Percentiles rank a stretch among this genome's conserved stretches.
phyloP scores from a whole-genome alignment of 1,139 yeast genomes.

The Arxiozyma bovina region DNA sequence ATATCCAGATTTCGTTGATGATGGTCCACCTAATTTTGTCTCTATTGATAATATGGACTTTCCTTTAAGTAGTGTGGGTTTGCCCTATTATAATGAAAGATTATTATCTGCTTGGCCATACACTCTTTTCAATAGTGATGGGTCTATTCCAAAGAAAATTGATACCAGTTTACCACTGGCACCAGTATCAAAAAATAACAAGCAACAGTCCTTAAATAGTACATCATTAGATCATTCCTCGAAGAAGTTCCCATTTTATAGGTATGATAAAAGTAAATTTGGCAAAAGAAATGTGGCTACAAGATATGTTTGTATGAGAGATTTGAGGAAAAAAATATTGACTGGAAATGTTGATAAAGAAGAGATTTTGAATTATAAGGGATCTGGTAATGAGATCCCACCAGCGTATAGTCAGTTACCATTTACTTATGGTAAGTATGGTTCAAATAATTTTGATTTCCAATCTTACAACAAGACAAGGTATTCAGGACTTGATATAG shows the following conservation, averaged over 20 bases:
- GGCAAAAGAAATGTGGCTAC: conserved; percentile 45
- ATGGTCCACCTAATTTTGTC: conserved; percentile 33
- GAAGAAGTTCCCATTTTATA: conserved; percentile 18
- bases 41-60: conserved; percentile 36
- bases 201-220: conserved; percentile 5
- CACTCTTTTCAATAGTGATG: conserved; percentile 45
- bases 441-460: conserved; percentile 91
- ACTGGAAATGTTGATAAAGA: conserved; percentile 11
- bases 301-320: conserved; percentile 56
- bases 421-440: conserved; percentile 80
- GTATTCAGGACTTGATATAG: conserved; percentile 84
- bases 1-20: conserved; percentile 31
- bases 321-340: conserved; percentile 36
- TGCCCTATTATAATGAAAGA: conserved; percentile 79
- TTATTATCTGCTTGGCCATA: conserved; percentile 76
- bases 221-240: conserved; percentile 6
- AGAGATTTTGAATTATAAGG: conserved; percentile 22
- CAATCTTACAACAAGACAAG: conserved; percentile 66
- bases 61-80: conserved; percentile 67
- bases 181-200: conserved; percentile 3
- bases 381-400: conserved; percentile 38
- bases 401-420: conserved; percentile 68
- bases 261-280: conserved; percentile 47
- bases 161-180: conserved; percentile 14
- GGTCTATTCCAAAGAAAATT: conserved; percentile 40